Evolutionary conservation across 108 stramenopile species (phyloP).

Genomic region (Schizochytrium sp.): DNA sequence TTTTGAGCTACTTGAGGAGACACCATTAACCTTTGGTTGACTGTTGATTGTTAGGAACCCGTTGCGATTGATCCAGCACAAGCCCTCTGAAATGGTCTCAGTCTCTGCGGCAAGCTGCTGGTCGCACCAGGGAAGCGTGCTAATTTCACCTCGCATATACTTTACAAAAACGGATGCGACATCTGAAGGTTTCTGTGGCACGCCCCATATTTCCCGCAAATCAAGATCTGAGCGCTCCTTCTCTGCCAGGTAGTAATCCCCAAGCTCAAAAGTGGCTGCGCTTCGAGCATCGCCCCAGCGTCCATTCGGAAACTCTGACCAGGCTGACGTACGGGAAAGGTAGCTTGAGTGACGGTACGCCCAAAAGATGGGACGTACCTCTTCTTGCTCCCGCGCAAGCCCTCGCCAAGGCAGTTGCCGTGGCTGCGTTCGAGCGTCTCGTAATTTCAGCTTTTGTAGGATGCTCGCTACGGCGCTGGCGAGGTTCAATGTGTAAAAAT

Average conservation of each 20-base stretch:
- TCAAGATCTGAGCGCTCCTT: conserved; percentile 62
- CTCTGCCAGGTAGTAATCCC: conserved; percentile 68
- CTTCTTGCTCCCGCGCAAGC: conserved; percentile 65
- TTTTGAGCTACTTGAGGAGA: conserved; percentile 13
- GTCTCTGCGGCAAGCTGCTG: conserved; percentile 61
- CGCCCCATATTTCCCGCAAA: conserved; percentile 57
- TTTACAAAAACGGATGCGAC: conserved; percentile 62
- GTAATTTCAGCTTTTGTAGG: conserved; percentile 75
- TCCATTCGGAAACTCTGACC: conserved; percentile 72
- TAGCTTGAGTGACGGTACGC: conserved; percentile 66
- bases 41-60: conserved; percentile 71
- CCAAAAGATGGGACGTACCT: conserved; percentile 71
- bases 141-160: conserved; percentile 64
- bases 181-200: conserved; percentile 14
- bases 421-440: conserved; percentile 14
- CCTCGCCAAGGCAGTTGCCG: conserved; percentile 68
- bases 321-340: conserved; percentile 65
- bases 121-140: conserved; percentile 68
- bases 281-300: conserved; percentile 68
- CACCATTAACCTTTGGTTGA: conserved; percentile 69
- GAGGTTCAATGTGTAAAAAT: conserved; percentile 96
- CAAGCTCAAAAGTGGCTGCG: conserved; percentile 71
- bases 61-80: conserved; percentile 63
- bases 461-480: conserved; percentile 86
- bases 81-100: conserved; percentile 6